These are phyloP conservation scores for Euptelea pleiosperma DNA, from an alignment of 164 flowering plant genomes.

Conservation along the genomic window DNA sequence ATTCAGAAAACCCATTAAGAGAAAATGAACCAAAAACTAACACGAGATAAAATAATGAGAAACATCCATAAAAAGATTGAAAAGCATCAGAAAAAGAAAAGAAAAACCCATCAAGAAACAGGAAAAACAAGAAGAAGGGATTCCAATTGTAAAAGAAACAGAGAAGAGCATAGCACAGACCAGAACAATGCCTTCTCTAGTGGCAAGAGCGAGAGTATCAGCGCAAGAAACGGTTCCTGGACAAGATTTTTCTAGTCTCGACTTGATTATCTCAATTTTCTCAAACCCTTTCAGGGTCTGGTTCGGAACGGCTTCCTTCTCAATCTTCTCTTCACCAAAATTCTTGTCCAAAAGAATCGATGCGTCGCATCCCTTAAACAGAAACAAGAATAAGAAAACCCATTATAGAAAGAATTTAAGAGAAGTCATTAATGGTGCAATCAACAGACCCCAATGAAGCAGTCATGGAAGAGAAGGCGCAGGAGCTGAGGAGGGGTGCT, in stretches of 20 bases:
- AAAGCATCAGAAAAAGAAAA: no score
- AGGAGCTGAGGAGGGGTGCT: conserved; percentile 11
- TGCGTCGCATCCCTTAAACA: conserved; percentile 10
- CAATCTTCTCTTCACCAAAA: conserved; percentile 26
- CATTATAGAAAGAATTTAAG: background rate
- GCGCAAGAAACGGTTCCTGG: conserved; percentile 51
- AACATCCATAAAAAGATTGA: no score
- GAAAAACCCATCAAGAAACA: background rate
- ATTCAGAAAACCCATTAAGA: no score
- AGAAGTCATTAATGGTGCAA: background rate
- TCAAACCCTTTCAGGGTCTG: conserved; percentile 2
- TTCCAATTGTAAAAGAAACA: background rate
- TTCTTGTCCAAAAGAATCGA: conserved; percentile 15
- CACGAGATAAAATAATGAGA: no score
- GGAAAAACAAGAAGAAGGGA: background rate
- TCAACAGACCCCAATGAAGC: conserved; percentile 20
- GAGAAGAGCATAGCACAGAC: conserved; percentile 12
- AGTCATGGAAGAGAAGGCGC: conserved; percentile 23
- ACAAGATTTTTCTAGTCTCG: conserved; percentile 38
- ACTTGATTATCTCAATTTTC: conserved; percentile 33
- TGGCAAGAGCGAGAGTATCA: conserved; percentile 39
- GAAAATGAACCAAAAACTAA: no score
- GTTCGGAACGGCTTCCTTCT: conserved; percentile 15
- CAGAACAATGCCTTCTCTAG: conserved; percentile 42
- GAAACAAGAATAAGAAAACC: background rate